Conservation (phyloP, 768 basidiomycete genomes). For the Dentipellis sp. region DNA sequence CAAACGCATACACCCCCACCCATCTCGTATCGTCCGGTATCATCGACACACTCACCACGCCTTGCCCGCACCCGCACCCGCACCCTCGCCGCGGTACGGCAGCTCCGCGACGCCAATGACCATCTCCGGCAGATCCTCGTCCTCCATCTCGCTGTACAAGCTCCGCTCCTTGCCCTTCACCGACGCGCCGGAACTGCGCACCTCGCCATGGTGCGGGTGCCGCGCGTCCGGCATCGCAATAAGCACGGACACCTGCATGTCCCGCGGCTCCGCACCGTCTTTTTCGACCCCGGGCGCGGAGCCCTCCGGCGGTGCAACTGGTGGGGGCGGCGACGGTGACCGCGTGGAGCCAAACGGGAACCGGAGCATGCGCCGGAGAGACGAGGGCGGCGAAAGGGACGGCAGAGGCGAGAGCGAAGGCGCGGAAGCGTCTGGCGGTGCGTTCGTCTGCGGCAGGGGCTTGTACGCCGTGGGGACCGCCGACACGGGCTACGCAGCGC, state of each 20-base stretch:
- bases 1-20: too few species aligned
- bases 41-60: too few species aligned
- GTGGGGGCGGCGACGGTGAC: not conserved
- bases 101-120: conserved; percentile 37
- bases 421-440: not conserved
- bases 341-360: not conserved
- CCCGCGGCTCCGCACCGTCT: not conserved
- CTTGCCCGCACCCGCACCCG: not conserved
- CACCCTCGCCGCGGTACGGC: conserved; percentile 12
- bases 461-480: not conserved
- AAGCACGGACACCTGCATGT: conserved; percentile 43
- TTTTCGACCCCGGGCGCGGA: not conserved
- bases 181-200: not conserved
- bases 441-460: not conserved
- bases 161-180: conserved; percentile 19
- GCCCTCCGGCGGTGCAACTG: not conserved
- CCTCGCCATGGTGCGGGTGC: conserved; percentile 8
- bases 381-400: not conserved
- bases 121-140: conserved; percentile 37
- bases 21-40: too few species aligned
- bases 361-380: not conserved
- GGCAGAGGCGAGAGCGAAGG: not conserved
- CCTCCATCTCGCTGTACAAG: conserved; percentile 13
- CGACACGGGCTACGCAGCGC: conserved; percentile 9
- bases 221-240: conserved; percentile 45